Conservation (phyloP, 2,329 filamentous ascomycete species). For the Curvularia sp. region DNA sequence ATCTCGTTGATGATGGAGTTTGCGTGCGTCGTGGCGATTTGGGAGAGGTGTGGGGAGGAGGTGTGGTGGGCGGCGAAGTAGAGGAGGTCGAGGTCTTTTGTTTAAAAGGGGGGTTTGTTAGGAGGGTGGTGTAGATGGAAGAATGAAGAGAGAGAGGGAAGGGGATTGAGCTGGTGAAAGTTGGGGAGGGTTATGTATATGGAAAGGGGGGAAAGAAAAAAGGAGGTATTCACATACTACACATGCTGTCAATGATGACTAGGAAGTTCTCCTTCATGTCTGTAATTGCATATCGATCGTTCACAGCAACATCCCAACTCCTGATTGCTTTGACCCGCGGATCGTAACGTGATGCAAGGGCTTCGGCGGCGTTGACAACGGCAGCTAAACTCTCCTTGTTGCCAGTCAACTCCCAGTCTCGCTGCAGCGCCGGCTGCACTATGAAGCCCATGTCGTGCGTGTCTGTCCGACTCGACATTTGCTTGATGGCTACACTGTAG, state of each 20-base stretch:
- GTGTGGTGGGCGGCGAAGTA: conserved; percentile 48
- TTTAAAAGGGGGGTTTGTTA: neutral
- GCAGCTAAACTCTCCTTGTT: conserved; percentile 51
- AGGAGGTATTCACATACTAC: conserved; percentile 36
- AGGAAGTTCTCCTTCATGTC: conserved; percentile 50
- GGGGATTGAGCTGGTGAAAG: too few relatives aligned
- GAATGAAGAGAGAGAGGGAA: neutral
- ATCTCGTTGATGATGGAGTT: conserved; percentile 48
- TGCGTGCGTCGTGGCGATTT: conserved; percentile 52
- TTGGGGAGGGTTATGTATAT: neutral
- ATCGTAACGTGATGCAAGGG: conserved; percentile 55
- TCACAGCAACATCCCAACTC: conserved; percentile 58
- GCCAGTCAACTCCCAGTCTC: conserved; percentile 58
- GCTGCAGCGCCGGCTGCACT: conserved; percentile 57
- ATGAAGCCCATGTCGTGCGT: conserved; percentile 66
- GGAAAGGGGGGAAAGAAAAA: neutral
- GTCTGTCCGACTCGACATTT: conserved; percentile 53
- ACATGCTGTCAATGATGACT: conserved; percentile 56
- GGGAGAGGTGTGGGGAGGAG: conserved; percentile 38
- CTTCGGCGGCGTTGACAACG: conserved; percentile 55
- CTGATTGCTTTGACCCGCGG: conserved; percentile 55
- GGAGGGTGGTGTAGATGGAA: neutral
- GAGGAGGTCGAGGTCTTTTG: conserved; percentile 49
- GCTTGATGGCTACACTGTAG: conserved; percentile 43
- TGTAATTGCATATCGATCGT: conserved; percentile 48